Conservation (phyloP, 768 basidiomycete genomes). For the Lanmaoa pseudosensibilis region DNA sequence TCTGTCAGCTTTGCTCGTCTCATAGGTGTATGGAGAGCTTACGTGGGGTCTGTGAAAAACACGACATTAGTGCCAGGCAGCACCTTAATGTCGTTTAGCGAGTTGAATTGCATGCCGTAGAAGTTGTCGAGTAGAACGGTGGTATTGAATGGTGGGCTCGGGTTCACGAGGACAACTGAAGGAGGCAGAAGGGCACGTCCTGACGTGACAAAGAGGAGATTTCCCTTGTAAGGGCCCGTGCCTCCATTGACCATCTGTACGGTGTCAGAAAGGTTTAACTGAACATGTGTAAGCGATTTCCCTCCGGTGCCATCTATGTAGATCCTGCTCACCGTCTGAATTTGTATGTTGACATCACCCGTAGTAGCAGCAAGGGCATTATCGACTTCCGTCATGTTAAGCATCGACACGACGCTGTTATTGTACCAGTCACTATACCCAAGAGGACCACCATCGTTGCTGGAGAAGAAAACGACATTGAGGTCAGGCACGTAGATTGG, state of each 20-base stretch:
- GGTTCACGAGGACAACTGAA: too few species aligned
- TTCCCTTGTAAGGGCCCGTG: slow-evolving; percentile 59
- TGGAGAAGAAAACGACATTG: slow-evolving; percentile 73
- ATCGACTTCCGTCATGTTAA: slow-evolving; percentile 58
- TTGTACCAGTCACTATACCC: slow-evolving; percentile 63
- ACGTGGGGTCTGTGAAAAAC: slow-evolving; percentile 76
- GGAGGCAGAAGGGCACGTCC: too few species aligned
- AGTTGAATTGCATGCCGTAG: slow-evolving; percentile 80
- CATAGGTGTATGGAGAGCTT: slow-evolving; percentile 24
- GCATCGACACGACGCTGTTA: slow-evolving; percentile 62
- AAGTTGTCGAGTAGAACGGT: slow-evolving; percentile 73
- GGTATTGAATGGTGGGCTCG: too few species aligned
- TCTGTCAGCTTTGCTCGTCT: background rate
- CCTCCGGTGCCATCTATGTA: background rate
- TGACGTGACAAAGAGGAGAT: slow-evolving; percentile 59
- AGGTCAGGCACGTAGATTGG: slow-evolving; percentile 65
- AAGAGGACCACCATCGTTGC: slow-evolving; percentile 64
- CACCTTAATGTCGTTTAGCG: slow-evolving; percentile 76
- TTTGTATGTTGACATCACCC: slow-evolving; percentile 33
- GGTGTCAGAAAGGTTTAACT: slow-evolving; percentile 59
- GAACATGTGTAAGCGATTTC: slow-evolving; percentile 6
- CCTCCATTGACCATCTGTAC: slow-evolving; percentile 74
- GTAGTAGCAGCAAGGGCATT: slow-evolving; percentile 38
- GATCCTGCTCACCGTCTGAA: slow-evolving; percentile 37
- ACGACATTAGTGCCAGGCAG: slow-evolving; percentile 64